phyloP scores from a whole-genome alignment of 768 basidiomycete genomes.

The Xerocomellus intermedius region DNA sequence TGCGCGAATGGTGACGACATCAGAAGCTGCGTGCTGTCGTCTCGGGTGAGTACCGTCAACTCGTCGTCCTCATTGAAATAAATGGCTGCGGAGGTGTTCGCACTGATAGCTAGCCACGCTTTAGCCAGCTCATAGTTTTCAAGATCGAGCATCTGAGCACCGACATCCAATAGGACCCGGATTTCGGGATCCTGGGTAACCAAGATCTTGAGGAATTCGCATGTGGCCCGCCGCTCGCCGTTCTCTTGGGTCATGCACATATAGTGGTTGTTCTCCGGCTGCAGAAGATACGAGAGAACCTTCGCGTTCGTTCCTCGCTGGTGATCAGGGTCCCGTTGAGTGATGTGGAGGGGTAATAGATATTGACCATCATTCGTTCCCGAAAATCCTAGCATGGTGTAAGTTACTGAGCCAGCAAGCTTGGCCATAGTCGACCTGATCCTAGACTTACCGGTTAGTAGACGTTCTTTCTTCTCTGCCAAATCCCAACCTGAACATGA shows the following conservation, averaged over 20 bases:
- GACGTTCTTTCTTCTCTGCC: conserved; percentile 23
- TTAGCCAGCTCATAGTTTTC: conserved; percentile 40
- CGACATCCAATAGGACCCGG: conserved; percentile 52
- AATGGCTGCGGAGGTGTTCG: conserved; percentile 26
- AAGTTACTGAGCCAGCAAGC: neutral
- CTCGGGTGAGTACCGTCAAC: conserved; percentile 31
- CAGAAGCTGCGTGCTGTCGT: conserved; percentile 30
- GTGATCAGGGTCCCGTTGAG: conserved; percentile 27
- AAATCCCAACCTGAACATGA: conserved; percentile 40
- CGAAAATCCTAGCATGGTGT: conserved; percentile 32
- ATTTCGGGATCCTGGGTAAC: conserved; percentile 38
- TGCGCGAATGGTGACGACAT: conserved; percentile 33
- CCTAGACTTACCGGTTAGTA: conserved; percentile 16
- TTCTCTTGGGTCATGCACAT: conserved; percentile 6
- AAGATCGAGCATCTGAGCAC: conserved; percentile 55
- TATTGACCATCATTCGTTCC: conserved; percentile 43
- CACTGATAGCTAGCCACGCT: conserved; percentile 38
- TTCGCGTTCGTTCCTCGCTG: conserved; percentile 47
- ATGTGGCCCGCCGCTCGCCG: conserved; percentile 17
- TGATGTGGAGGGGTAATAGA: conserved; percentile 35
- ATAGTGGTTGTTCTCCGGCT: conserved; percentile 21
- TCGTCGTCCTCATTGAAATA: conserved; percentile 36
- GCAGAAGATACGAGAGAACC: conserved; percentile 31
- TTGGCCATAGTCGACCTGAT: neutral
- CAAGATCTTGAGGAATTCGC: conserved; percentile 29